Percentiles rank a stretch among this genome's conserved stretches.
Evolutionary conservation across 768 basidiomycete species (phyloP).

Genomic region (Hericium coralloides): DNA sequence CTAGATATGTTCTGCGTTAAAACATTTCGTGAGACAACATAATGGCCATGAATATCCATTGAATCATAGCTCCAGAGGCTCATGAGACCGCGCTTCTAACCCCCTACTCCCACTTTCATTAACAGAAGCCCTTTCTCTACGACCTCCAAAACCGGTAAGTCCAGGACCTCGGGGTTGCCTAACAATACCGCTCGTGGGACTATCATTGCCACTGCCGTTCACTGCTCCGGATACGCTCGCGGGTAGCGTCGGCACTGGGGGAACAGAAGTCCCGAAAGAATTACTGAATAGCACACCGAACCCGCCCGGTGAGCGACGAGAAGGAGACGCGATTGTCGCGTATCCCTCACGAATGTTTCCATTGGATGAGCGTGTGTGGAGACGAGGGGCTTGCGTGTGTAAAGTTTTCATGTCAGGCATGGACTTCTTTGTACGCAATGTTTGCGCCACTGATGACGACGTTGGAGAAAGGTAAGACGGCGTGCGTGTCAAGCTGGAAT

Average conservation of each 20-base stretch:
- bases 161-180: slow-evolving; percentile 85
- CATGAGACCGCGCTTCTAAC: slow-evolving; percentile 78
- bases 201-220: slow-evolving; percentile 32
- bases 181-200: slow-evolving; percentile 44
- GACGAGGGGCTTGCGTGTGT: slow-evolving; percentile 70
- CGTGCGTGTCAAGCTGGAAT: slow-evolving; percentile 60
- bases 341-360: slow-evolving; percentile 84
- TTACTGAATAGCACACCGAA: slow-evolving; percentile 64
- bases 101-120: slow-evolving; percentile 39
- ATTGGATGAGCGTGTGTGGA: slow-evolving; percentile 75
- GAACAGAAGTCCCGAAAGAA: slow-evolving; percentile 37
- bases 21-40: too few species aligned
- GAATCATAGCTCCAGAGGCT: slow-evolving; percentile 54
- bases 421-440: slow-evolving; percentile 89
- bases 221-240: slow-evolving; percentile 36
- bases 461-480: slow-evolving; percentile 68
- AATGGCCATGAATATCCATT: too few species aligned
- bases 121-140: slow-evolving; percentile 32
- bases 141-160: slow-evolving; percentile 58
- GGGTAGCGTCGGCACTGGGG: slow-evolving; percentile 79
- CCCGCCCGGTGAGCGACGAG: slow-evolving; percentile 63
- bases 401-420: slow-evolving; percentile 97
- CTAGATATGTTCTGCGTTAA: too few species aligned
- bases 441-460: slow-evolving; percentile 32
- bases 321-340: slow-evolving; percentile 78